Conservation (phyloP, 441 rosid species). For the Erysimum pusillum region DNA sequence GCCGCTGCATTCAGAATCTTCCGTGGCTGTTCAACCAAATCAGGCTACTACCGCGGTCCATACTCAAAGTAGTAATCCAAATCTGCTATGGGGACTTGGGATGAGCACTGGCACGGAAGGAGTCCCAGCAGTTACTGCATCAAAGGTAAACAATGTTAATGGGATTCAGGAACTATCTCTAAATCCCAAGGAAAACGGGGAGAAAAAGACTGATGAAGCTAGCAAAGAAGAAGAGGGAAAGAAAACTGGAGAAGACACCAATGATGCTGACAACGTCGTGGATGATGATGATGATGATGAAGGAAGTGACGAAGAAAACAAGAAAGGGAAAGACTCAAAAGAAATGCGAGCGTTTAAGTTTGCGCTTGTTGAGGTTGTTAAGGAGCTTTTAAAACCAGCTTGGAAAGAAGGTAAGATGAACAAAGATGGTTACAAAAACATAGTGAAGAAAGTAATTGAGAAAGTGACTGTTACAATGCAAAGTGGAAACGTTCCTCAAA, state of each 20-base stretch:
- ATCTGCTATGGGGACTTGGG: constrained; percentile 11
- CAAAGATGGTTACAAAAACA: constrained; percentile 89
- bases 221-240: constrained; percentile 51
- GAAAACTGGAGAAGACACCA: constrained; percentile 48
- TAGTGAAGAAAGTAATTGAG: constrained; percentile 94
- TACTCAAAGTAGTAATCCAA: constrained; percentile 66
- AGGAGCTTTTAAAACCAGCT: constrained; percentile 90
- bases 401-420: constrained; percentile 95
- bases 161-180: not conserved
- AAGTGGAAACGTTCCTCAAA: constrained; percentile 80
- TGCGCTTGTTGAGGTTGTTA: constrained; percentile 88
- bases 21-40: constrained; percentile 43
- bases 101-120: constrained; percentile 15
- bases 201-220: constrained; percentile 47
- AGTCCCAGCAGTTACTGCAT: constrained; percentile 31
- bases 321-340: constrained; percentile 79
- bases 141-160: constrained; percentile 43
- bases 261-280: constrained; percentile 53
- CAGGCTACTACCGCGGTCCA: constrained; percentile 26
- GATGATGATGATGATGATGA: constrained; percentile 61
- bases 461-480: constrained; percentile 86
- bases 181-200: constrained; percentile 53
- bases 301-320: constrained; percentile 43
- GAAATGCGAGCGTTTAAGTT: constrained; percentile 84
- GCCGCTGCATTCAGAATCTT: constrained; percentile 33